phyloP scores from a whole-genome alignment of 1,284 basidiomycete species.

The Heimioporus punctisporus region DNA sequence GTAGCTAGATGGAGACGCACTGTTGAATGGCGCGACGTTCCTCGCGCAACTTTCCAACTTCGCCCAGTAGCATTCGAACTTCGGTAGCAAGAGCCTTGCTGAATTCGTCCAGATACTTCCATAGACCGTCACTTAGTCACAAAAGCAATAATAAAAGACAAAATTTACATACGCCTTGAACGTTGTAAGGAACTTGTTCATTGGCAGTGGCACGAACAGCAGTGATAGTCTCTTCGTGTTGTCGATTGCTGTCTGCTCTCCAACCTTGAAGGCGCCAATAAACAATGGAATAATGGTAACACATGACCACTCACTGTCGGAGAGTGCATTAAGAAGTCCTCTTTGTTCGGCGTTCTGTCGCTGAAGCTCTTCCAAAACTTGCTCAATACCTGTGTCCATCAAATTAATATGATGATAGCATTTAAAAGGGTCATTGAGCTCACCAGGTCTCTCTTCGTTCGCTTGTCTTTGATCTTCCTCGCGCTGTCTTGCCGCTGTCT shows the following conservation, averaged over 20 bases:
- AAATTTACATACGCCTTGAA: constrained; percentile 56
- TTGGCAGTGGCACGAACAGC: constrained; percentile 65
- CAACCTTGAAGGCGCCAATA: constrained; percentile 43
- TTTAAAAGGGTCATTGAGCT: constrained; percentile 16
- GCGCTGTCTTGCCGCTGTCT: constrained; percentile 47
- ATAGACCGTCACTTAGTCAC: constrained; percentile 6
- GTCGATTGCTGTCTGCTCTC: constrained; percentile 60
- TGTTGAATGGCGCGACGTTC: constrained; percentile 71
- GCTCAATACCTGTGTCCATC: constrained; percentile 45
- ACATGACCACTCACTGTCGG: constrained; percentile 46
- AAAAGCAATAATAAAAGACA: background rate
- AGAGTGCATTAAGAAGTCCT: constrained; percentile 49
- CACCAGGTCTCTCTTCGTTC: constrained; percentile 53
- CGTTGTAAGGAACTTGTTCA: constrained; percentile 76
- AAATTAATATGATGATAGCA: constrained; percentile 7
- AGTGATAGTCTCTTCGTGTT: constrained; percentile 63
- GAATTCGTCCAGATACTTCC: constrained; percentile 79
- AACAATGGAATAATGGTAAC: constrained; percentile 1
- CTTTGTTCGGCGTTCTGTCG: constrained; percentile 55
- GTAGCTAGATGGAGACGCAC: constrained; percentile 44
- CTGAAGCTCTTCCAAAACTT: constrained; percentile 52
- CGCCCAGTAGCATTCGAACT: constrained; percentile 73
- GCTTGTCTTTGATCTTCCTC: constrained; percentile 52
- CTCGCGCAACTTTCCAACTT: constrained; percentile 77
- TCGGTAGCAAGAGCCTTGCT: constrained; percentile 79